Evolutionary conservation across 208 protist genomes (phyloP), one percentile per base, ranked within the genome.

Genomic region (Trypanosomatidae sp.): DNA sequence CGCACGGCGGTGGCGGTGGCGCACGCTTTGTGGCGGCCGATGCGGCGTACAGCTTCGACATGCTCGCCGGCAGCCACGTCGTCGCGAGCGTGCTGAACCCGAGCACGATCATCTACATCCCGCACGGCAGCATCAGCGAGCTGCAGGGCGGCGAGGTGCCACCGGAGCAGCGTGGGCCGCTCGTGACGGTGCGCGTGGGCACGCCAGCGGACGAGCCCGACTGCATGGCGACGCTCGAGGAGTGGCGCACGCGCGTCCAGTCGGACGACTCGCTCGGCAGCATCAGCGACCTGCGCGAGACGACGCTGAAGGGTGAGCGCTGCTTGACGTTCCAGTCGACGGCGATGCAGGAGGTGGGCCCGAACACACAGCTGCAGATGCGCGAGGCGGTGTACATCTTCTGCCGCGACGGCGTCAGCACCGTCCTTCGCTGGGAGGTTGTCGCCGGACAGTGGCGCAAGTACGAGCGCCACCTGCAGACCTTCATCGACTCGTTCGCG

Each of bases 281-380:
- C 43, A 72, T 85, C 30, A 69, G 53, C 5, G 61, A 74, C 26
- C 69, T 88, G 40, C 42, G 59, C 35, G 27, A 66, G 16, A 42
- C 46, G 3, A 38, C 43, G 10, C 19, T 77, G 38, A 79, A 77
- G 39, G 62, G 26, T 28, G 41, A 66, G 35, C 43, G 59, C 19
- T 88, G 79, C 57, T 51, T 88, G 32, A 77, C 58, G 7, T 84
- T 88, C 61, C 46, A 61, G 13, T 64, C 72, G 19, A 80, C 81
- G 53, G 73, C 67, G 28, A 85, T 85, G 79, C 74, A 88, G 48
- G 79, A 88, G 54, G 50, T 72, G 25, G 74, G 52, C 18, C 74
- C 79, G 40, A 65, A 53, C 16, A 53, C 78, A 47, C 56, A 61
- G 28, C 53, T 74, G 39, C 73, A 85, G 63, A 56, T 82, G 2